Conservation (phyloP, 1,284 basidiomycete species). For the Tilletia walkeri region DNA sequence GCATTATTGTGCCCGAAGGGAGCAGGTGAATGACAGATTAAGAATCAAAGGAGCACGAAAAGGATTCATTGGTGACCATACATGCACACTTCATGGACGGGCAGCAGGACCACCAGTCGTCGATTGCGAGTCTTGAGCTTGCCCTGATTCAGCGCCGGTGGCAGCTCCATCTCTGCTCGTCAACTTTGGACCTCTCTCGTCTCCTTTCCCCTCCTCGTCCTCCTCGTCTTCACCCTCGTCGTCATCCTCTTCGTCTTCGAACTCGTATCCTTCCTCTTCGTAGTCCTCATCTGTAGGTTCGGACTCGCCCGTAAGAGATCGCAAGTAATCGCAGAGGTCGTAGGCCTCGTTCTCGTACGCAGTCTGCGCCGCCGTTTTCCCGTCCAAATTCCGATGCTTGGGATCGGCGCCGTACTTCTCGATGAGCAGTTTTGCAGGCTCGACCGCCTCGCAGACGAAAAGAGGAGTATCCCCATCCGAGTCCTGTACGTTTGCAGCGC, state of each 20-base stretch:
- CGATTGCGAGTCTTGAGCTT: too few relatives aligned
- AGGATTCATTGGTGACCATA: not conserved
- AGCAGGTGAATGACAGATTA: too few relatives aligned
- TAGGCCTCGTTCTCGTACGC: constrained; percentile 42
- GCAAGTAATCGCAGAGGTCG: constrained; percentile 42
- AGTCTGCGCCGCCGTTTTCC: constrained; percentile 42
- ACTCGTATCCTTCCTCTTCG: constrained; percentile 21
- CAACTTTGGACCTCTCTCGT: not conserved
- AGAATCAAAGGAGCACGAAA: not conserved
- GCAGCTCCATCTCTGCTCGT: too few relatives aligned
- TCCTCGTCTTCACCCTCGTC: constrained; percentile 25
- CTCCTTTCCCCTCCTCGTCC: constrained; percentile 24
- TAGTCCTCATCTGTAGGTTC: constrained; percentile 30
- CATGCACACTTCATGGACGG: too few relatives aligned
- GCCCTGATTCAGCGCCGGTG: too few relatives aligned
- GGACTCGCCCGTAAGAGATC: constrained; percentile 37
- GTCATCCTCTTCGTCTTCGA: constrained; percentile 22
- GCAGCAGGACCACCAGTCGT: too few relatives aligned
- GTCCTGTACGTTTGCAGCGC: constrained; percentile 42
- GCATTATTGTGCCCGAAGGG: too few relatives aligned
- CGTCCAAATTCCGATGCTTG: constrained; percentile 40
- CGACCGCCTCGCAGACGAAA: constrained; percentile 49
- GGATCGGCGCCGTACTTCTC: constrained; percentile 47
- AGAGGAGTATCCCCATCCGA: constrained; percentile 52
- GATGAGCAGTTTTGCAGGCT: constrained; percentile 40